phyloP scores from a whole-genome alignment of 2,329 filamentous ascomycete species.

The Aspergillus aculeatus region DNA sequence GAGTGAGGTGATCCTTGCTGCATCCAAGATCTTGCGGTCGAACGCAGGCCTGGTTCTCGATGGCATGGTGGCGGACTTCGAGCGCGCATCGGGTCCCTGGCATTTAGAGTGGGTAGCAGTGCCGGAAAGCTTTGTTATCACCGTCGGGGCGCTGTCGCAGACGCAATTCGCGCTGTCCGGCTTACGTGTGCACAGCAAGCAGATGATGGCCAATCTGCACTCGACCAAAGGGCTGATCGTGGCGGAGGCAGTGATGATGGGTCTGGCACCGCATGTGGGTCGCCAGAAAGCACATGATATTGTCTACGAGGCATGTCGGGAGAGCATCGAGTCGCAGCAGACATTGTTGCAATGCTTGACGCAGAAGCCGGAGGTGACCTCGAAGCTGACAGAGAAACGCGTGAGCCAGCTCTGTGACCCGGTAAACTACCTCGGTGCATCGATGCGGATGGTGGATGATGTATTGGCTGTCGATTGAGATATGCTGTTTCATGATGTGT shows the following conservation, averaged over 20 bases:
- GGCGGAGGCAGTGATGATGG: slow-evolving; percentile 62
- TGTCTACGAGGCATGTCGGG: slow-evolving; percentile 56
- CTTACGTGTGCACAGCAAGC: slow-evolving; percentile 50
- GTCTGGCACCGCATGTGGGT: slow-evolving; percentile 53
- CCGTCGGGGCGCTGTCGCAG: slow-evolving; percentile 54
- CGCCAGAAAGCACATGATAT: slow-evolving; percentile 56
- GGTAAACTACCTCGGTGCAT: slow-evolving; percentile 45
- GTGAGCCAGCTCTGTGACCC: slow-evolving; percentile 58
- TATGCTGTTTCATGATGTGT: neutral
- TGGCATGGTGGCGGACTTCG: slow-evolving; percentile 59
- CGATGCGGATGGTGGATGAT: slow-evolving; percentile 35
- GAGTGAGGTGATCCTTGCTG: slow-evolving; percentile 56
- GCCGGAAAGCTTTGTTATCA: slow-evolving; percentile 55
- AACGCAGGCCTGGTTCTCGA: slow-evolving; percentile 55
- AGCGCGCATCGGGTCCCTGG: slow-evolving; percentile 59
- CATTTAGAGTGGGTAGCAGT: slow-evolving; percentile 60
- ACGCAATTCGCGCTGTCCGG: slow-evolving; percentile 55
- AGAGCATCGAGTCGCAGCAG: slow-evolving; percentile 47
- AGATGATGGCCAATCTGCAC: slow-evolving; percentile 53
- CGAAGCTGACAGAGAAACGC: slow-evolving; percentile 45
- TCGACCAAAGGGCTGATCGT: slow-evolving; percentile 56
- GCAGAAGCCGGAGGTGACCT: slow-evolving; percentile 41
- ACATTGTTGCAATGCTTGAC: slow-evolving; percentile 47
- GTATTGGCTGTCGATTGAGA: slow-evolving; percentile 21
- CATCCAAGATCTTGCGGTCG: slow-evolving; percentile 54